Base-by-base conservation (phyloP, 2,329 filamentous ascomycete species). In the Stemphylium vesicarium region DNA sequence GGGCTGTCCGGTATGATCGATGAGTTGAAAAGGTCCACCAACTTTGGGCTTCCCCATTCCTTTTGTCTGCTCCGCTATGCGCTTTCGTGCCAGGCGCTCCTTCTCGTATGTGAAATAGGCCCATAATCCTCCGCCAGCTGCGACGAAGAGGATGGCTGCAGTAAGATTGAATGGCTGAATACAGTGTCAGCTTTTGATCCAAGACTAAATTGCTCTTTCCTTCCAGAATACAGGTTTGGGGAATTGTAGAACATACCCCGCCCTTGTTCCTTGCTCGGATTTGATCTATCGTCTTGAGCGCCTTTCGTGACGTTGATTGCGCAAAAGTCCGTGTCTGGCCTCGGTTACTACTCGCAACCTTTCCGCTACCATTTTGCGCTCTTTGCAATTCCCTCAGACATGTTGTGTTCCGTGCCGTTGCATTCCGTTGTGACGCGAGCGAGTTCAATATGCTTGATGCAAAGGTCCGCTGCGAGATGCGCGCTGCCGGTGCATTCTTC, bases 101-200 rank as follows among this genome's bases (percentile, higher is more conserved):
- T 98, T 98, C 77, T 99, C 95, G 68, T 88, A 86, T 70, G 93
- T 91, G 78, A 99, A 98, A 76, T 98, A 99, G 78, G 91, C 85
- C 57, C 92, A 87, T 69, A 99, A 82, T 24, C 86, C 88, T 11
- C 80, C 87, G 65, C 91, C 92, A 2, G 92, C 89, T 41, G 84
- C 73, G 62, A 98, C 82, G 80, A 99, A 98, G 60, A 99, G 83
- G 45, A 92, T 66, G 15, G 92, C 94, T 29, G 94, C 89, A 78
- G 92, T 94, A 86, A 91, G 93, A 49, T 93, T 96, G 80, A 99
- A 98, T 26, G 95, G 95, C 88, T 92, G 61, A 32, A 26, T 9
- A 31, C 3, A n/a, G 4, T 39, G 44, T 60, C 39, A 60, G 59
- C 40, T 15, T 16, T n/a, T 62, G 53, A 40, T 26, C 9, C 31